Evolutionary conservation across 768 basidiomycete species (phyloP), one percentile per base, ranked within the genome.

Genomic region (Trametes coccinea): DNA sequence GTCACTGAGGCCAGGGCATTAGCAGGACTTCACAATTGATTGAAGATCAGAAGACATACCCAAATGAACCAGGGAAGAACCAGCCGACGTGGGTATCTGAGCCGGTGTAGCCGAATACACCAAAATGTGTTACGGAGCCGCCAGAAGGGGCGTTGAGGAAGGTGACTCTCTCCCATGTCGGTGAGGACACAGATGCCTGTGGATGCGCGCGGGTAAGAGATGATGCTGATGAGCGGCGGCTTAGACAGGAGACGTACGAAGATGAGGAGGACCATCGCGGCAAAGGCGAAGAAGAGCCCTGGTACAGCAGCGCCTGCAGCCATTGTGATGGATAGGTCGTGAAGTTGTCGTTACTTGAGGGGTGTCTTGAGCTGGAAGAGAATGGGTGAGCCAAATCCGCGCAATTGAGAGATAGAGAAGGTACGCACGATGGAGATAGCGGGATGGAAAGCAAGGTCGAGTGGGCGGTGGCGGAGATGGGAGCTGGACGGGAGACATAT

Each of bases 81-180:
- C 91, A 94, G 16, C 92, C 92, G 56, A 93, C 73, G 17, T 71
- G 68, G 3, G 74, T 70, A 17, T 69, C 49, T 16, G 82, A 82
- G 16, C 86, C 88, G 13, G 89, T 89, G 73, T 79, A 85, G 3
- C 92, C 92, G 70, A 92, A 91, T n/a, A 88, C 82, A 66, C 92
- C 92, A 67, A 87, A 93, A 62, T 80, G 80, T 59, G 76, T 77
- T 67, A 75, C 61, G 13, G 53, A n/a, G 27, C 71, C 70, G 4
- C 75, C 78, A 10, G 70, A 63, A 7, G 75, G 76, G 27, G 84
- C 84, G 54, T 84, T 74, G 44, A 94, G 79, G 77, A 90, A 92
- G 17, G 82, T 87, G 47, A 93, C 77, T 27, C 71, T 69, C 44
- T 87, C 69, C 92, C 91, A 93, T 66, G 86, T 89, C 49, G 92